These are phyloP conservation scores for Actinomortierella wolfii DNA, from an alignment of 371 early-diverging fungal species.

Conservation along the genomic window DNA sequence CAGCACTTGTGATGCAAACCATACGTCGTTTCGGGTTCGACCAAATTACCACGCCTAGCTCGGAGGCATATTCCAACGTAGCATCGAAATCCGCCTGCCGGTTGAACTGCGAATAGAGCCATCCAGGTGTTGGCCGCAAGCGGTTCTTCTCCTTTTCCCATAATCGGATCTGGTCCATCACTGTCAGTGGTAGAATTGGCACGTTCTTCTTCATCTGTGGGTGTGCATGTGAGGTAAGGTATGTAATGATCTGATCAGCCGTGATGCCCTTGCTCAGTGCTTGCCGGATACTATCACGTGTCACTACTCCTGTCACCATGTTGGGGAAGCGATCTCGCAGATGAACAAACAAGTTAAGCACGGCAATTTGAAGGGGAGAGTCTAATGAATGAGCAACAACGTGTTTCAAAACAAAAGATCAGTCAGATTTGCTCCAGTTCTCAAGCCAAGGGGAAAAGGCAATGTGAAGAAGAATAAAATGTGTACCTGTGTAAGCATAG, in stretches of 20 bases:
- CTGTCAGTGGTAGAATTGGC: slow-evolving; percentile 90
- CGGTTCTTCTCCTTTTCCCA: slow-evolving; percentile 98
- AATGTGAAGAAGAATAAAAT: slow-evolving; percentile 1
- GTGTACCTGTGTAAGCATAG: slow-evolving; percentile 92
- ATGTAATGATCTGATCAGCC: slow-evolving; percentile 94
- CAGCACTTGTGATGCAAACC: slow-evolving; percentile 67
- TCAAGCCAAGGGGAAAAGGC: not conserved
- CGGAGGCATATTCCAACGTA: slow-evolving; percentile 74
- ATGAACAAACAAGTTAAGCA: slow-evolving; percentile 90
- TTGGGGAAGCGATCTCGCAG: slow-evolving; percentile 90
- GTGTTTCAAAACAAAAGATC: not conserved
- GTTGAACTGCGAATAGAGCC: slow-evolving; percentile 84
- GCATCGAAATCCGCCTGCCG: slow-evolving; percentile 78
- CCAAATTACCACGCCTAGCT: slow-evolving; percentile 84
- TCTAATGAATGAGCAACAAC: slow-evolving; percentile 42
- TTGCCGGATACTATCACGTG: slow-evolving; percentile 89
- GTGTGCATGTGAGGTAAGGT: slow-evolving; percentile 90
- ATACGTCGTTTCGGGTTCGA: slow-evolving; percentile 62
- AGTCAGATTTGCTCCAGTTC: not conserved
- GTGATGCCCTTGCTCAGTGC: slow-evolving; percentile 96
- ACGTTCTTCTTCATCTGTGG: slow-evolving; percentile 85
- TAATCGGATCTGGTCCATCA: slow-evolving; percentile 95
- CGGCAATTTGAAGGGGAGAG: slow-evolving; percentile 97
- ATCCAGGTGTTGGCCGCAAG: slow-evolving; percentile 67
- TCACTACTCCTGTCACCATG: slow-evolving; percentile 93